Base-by-base conservation (phyloP, 2,329 filamentous ascomycete species). In the Colletotrichum phormii region DNA sequence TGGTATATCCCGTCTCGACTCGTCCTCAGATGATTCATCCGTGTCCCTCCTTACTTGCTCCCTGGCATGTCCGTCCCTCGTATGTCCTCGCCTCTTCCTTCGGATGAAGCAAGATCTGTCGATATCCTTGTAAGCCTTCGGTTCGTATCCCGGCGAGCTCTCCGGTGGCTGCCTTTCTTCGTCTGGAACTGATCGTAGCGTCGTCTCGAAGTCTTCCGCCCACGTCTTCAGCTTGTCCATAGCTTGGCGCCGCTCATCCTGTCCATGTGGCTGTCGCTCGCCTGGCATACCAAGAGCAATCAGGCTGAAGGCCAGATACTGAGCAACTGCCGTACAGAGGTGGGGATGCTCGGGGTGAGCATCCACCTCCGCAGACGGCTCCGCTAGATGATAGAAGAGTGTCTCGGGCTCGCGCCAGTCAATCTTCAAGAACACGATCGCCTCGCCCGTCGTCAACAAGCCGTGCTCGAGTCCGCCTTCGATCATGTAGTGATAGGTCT, bases 401-500 rank as follows among this genome's bases (percentile, higher is more conserved):
- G 75, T 79, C 7, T 66, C 67, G 0, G 78, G 78, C 29, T 80
- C 51, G 1, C 64, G 15, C 78, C 71, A 80, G 55, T 79, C 72
- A 9, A 85, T 73, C 58, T 79, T 81, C 18, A 88, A 79, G 70
- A 86, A 87, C 31, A 86, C 81, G 59, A 82, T 82, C 2, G 81
- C 80, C 75, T 87, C 82, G 29, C 83, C 83, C 1, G 82, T 87
- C 18, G 79, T 81, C 51, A 88, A 67, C 29, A 81, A 78, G 18
- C 86, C 81, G 73, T 85, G 86, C 67, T 84, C 80, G 7, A 87
- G 78, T 0, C 87, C 83, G 15, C 77, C 78, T 62, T 84, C 75
- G 12, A 89, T 81, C 81, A 89, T 89, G 76, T 88, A 87, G 42
- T 85, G 81, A 75, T 85, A 89, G 0, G 81, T 84, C 77, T 89